Evolutionary conservation across 2,329 filamentous ascomycete species (phyloP).

Genomic region (Alternaria dauci): DNA sequence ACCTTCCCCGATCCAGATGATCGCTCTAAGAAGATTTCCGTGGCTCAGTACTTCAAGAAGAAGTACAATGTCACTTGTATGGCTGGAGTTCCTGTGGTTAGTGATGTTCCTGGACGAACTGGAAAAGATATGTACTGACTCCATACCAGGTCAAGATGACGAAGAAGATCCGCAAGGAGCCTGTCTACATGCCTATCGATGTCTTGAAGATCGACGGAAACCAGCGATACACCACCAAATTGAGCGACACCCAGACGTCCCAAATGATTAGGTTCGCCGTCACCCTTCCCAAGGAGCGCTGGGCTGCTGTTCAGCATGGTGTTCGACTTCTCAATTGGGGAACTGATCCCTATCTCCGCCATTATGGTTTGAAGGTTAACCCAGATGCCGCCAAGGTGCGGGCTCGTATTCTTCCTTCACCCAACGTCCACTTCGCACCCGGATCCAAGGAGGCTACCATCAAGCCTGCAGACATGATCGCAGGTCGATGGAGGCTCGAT

Average conservation of each 20-base stretch:
- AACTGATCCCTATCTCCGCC: conserved; percentile 72
- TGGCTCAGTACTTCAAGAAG: conserved; percentile 65
- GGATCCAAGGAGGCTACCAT: conserved; percentile 37
- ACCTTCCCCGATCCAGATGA: conserved; percentile 66
- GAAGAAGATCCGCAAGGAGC: conserved; percentile 55
- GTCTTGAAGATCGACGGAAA: conserved; percentile 61
- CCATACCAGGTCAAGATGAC: conserved; percentile 54
- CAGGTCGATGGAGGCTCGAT: conserved; percentile 87
- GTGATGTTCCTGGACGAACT: conserved; percentile 23
- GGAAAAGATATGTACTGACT: background rate
- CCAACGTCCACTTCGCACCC: conserved; percentile 71
- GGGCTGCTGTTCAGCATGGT: conserved; percentile 71
- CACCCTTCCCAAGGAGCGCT: conserved; percentile 74
- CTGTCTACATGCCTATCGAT: conserved; percentile 65
- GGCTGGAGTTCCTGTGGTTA: conserved; percentile 63
- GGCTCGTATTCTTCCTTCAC: conserved; percentile 75
- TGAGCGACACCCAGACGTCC: conserved; percentile 71
- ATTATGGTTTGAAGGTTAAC: conserved; percentile 78
- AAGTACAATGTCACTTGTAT: conserved; percentile 62
- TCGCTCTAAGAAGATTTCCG: conserved; percentile 62
- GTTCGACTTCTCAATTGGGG: conserved; percentile 73
- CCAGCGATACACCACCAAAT: conserved; percentile 66
- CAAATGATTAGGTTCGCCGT: conserved; percentile 96
- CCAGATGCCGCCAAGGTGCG: conserved; percentile 67
- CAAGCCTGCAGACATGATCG: conserved; percentile 54